phyloP scores from a whole-genome alignment of 306 rosid species.

The Lotus japonicus region DNA sequence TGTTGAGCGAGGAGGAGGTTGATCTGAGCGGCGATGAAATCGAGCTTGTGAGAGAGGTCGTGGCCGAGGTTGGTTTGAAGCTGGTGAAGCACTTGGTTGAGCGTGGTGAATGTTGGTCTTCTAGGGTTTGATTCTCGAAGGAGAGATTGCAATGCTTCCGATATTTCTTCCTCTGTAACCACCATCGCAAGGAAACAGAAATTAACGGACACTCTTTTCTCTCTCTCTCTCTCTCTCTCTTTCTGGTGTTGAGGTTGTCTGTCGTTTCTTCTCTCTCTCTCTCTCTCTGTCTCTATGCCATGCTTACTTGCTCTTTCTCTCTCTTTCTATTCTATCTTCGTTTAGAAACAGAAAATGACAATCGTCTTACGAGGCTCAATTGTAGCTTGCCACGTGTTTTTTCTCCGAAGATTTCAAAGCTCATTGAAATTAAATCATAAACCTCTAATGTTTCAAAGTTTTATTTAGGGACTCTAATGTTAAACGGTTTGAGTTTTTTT shows the following conservation, averaged over 20 bases:
- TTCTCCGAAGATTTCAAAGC: not conserved
- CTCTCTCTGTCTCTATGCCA: not conserved
- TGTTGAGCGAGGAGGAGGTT: constrained; percentile 40
- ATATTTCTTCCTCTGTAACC: constrained; percentile 69
- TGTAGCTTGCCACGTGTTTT: not conserved
- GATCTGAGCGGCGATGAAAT: constrained; percentile 61
- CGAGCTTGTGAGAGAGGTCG: constrained; percentile 63
- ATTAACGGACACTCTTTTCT: constrained; percentile 26
- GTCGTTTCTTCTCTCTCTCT: constrained; percentile 26
- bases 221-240: constrained; percentile 10
- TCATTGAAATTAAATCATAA: no score
- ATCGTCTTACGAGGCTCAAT: not conserved
- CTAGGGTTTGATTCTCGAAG: constrained; percentile 42
- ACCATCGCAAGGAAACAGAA: constrained; percentile 37
- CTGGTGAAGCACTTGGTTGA: constrained; percentile 55
- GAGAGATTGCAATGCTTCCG: constrained; percentile 49
- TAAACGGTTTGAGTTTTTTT: no score
- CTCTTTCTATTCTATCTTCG: not conserved
- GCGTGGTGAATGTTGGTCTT: constrained; percentile 28
- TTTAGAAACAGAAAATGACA: constrained; percentile 8
- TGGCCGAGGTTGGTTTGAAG: constrained; percentile 60
- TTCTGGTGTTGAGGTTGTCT: not conserved
- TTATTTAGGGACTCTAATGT: no score
- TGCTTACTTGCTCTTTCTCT: constrained; percentile 10
- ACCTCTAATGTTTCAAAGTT: no score